These are phyloP conservation scores for Mollisia scopiformis DNA, from an alignment of 2,329 filamentous ascomycete species.

Conservation along the genomic window DNA sequence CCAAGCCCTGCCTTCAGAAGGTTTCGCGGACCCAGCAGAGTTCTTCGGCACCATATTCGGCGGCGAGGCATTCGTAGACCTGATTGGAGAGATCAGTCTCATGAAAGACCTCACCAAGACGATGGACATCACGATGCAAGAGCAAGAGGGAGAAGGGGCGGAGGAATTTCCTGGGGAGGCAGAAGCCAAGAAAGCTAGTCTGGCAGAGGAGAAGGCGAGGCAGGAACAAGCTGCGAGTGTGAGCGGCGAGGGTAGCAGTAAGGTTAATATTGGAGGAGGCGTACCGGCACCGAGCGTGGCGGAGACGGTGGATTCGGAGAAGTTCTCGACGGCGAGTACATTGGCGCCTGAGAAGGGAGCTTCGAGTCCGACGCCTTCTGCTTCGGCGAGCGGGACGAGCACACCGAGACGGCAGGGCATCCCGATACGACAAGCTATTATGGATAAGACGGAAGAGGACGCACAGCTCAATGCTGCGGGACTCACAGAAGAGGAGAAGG, in stretches of 20 bases:
- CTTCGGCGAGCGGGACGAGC: conserved; percentile 41
- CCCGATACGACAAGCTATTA: conserved; percentile 81
- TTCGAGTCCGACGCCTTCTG: conserved; percentile 35
- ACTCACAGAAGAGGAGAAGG: conserved; percentile 73
- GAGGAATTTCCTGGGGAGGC: conserved; percentile 64
- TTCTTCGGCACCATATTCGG: conserved; percentile 99
- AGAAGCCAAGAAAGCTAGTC: conserved; percentile 58
- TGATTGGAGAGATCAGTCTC: conserved; percentile 96
- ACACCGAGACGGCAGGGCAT: conserved; percentile 51
- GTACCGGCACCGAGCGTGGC: conserved; percentile 25
- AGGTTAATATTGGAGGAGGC: not conserved
- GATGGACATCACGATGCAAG: conserved; percentile 95
- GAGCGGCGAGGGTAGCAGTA: conserved; percentile 9
- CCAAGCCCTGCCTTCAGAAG: conserved; percentile 83
- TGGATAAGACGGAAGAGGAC: conserved; percentile 84
- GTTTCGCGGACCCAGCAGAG: conserved; percentile 94
- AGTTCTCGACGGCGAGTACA: conserved; percentile 20
- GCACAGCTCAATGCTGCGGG: conserved; percentile 65
- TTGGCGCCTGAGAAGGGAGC: conserved; percentile 31
- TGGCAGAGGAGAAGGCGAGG: conserved; percentile 39
- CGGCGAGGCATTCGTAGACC: conserved; percentile 91
- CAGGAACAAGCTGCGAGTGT: conserved; percentile 26
- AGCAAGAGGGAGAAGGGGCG: conserved; percentile 73
- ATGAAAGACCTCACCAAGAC: conserved; percentile 98
- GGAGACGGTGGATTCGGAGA: conserved; percentile 22